Evolutionary conservation across 2,329 filamentous ascomycete genomes (phyloP).

Genomic region (Plectosphaerella sp.): DNA sequence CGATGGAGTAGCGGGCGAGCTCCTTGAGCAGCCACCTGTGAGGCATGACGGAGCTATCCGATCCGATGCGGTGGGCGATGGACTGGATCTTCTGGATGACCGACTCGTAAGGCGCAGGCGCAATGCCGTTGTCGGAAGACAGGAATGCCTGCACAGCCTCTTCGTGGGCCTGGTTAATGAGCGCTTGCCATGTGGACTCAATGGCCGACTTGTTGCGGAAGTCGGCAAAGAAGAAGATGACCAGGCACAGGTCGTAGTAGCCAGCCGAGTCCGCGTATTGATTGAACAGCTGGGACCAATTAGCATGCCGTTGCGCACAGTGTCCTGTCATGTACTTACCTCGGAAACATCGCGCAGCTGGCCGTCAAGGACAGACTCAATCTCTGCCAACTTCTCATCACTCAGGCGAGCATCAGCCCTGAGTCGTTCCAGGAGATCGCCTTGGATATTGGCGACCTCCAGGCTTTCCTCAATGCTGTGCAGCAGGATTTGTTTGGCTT

Average conservation of each 20-base stretch:
- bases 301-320: conserved; percentile 9
- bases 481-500: conserved; percentile 78
- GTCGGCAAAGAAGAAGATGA: conserved; percentile 89
- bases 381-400: conserved; percentile 56
- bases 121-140: conserved; percentile 28
- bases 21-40: conserved; percentile 56
- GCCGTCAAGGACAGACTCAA: conserved; percentile 69
- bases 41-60: conserved; percentile 64
- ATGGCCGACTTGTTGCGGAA: conserved; percentile 86
- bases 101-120: conserved; percentile 62
- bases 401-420: conserved; percentile 67
- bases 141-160: conserved; percentile 45
- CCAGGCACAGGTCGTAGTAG: conserved; percentile 89
- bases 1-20: conserved; percentile 58
- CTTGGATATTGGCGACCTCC: conserved; percentile 91
- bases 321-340: conserved; percentile 47
- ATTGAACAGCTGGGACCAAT: conserved; percentile 71
- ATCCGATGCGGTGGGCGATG: conserved; percentile 60
- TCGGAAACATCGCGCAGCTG: conserved; percentile 70
- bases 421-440: conserved; percentile 79
- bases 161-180: conserved; percentile 69
- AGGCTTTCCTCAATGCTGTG: conserved; percentile 82
- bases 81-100: conserved; percentile 60
- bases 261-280: conserved; percentile 83
- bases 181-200: conserved; percentile 74